Percentiles rank a stretch among this genome's conserved stretches.
Evolutionary conservation across 371 early-diverging fungal species (phyloP).

Genomic region (Blastocladiella emersonii): DNA sequence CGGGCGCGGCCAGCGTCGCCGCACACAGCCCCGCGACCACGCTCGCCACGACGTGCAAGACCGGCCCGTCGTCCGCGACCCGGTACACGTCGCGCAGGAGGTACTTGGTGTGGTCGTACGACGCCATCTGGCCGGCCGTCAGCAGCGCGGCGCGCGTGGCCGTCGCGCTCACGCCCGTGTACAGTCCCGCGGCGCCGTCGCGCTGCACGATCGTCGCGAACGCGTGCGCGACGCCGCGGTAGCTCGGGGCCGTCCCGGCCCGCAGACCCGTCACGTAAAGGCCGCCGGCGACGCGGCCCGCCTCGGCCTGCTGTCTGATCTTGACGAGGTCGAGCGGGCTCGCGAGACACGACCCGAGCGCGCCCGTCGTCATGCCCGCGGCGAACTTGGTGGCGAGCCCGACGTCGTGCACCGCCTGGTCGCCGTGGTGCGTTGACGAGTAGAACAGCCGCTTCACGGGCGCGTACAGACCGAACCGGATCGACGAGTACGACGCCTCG

Average conservation of each 20-base stretch:
- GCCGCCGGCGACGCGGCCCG: slow-evolving; percentile 5
- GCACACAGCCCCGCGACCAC: slow-evolving; percentile 16
- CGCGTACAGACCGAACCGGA: slow-evolving; percentile 3
- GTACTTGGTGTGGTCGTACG: slow-evolving; percentile 19
- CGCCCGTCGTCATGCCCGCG: slow-evolving; percentile 2
- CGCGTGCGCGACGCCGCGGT: slow-evolving; percentile 11
- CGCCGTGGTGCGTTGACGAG: not conserved
- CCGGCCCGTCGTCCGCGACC: slow-evolving; percentile 12
- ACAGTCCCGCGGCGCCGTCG: slow-evolving; percentile 11
- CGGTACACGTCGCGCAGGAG: slow-evolving; percentile 8
- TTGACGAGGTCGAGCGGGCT: slow-evolving; percentile 1
- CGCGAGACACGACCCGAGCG: not conserved
- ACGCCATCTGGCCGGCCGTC: slow-evolving; percentile 17
- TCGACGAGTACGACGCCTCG: not conserved
- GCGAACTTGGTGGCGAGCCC: not conserved
- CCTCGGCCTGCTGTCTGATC: slow-evolving; percentile 5
- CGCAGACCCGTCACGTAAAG: slow-evolving; percentile 13
- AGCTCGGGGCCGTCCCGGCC: slow-evolving; percentile 8
- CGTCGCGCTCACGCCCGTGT: slow-evolving; percentile 14
- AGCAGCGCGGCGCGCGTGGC: slow-evolving; percentile 10
- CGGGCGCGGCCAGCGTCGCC: slow-evolving; percentile 15
- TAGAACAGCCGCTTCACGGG: not conserved
- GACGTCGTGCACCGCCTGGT: not conserved
- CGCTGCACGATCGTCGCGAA: slow-evolving; percentile 8
- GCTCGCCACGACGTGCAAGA: slow-evolving; percentile 10